Evolutionary conservation across 1,284 basidiomycete species (phyloP).

Genomic region (Sanghuangporus sanghuang): DNA sequence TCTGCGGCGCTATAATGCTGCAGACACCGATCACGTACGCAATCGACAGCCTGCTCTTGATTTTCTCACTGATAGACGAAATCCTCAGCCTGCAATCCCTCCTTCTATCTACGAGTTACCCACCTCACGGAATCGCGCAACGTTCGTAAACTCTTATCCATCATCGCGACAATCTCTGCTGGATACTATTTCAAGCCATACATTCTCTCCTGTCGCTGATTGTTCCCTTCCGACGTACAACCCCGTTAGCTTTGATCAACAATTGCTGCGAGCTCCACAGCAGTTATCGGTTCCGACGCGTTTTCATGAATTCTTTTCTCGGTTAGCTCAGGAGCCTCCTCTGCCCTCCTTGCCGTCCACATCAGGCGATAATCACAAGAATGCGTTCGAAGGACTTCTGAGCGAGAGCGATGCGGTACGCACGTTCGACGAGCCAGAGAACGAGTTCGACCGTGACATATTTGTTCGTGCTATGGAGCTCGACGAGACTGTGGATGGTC

Average conservation of each 20-base stretch:
- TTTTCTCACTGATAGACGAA: background rate
- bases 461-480: slow-evolving; percentile 6
- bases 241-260: background rate
- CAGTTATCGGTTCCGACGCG: background rate
- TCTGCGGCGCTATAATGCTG: background rate
- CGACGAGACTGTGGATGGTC: background rate
- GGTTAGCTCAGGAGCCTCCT: slow-evolving; percentile 1
- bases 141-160: background rate
- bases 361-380: background rate
- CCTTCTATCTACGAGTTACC: background rate
- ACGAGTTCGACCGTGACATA: background rate
- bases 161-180: background rate
- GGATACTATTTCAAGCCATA: background rate
- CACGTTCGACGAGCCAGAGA: background rate
- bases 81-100: background rate
- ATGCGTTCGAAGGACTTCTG: background rate
- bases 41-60: background rate
- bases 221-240: background rate
- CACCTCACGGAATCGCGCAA: background rate
- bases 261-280: background rate
- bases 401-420: background rate
- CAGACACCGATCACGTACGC: background rate
- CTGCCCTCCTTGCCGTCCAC: slow-evolving; percentile 1
- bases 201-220: background rate
- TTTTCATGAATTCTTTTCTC: background rate